phyloP scores from a whole-genome alignment of 805 yeast species.

The Candida cerambycidarum region DNA sequence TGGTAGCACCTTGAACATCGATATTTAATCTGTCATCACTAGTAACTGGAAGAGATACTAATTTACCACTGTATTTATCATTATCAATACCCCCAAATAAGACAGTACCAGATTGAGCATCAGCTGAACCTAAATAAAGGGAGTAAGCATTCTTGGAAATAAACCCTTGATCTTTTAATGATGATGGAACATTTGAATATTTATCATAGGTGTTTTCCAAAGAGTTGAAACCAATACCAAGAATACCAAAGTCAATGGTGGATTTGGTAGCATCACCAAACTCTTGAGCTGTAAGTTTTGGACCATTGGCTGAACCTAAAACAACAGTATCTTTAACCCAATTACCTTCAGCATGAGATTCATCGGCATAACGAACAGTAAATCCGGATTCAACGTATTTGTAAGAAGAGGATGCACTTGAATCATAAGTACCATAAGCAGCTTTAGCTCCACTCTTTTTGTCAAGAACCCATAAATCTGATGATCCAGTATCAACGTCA shows the following conservation, averaged over 20 bases:
- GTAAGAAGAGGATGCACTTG: constrained; percentile 31
- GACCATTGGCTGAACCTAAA: constrained; percentile 5
- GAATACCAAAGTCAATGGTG: constrained; percentile 13
- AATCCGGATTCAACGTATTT: constrained; percentile 34
- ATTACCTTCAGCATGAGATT: constrained; percentile 36
- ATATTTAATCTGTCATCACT: not conserved
- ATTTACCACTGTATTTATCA: constrained; percentile 23
- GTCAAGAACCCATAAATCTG: constrained; percentile 26
- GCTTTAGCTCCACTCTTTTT: constrained; percentile 1
- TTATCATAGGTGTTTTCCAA: constrained; percentile 10
- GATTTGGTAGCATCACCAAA: constrained; percentile 17
- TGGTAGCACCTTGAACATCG: constrained; percentile 1
- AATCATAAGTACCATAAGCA: constrained; percentile 38
- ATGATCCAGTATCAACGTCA: constrained; percentile 28
- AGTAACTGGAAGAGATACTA: constrained; percentile 5
- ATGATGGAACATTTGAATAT: constrained; percentile 35
- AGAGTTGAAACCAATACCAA: constrained; percentile 18
- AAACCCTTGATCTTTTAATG: constrained; percentile 31
- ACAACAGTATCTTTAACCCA: constrained; percentile 17
- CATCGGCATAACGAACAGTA: constrained; percentile 47
- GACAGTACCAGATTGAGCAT: constrained; percentile 23
- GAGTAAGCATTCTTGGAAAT: constrained; percentile 37
- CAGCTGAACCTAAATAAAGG: constrained; percentile 28
- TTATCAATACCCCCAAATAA: constrained; percentile 35
- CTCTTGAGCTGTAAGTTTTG: constrained; percentile 8